These are phyloP conservation scores for Sphaerulina vaccinii DNA, from an alignment of 2,329 filamentous ascomycete genomes.

Conservation along the genomic window DNA sequence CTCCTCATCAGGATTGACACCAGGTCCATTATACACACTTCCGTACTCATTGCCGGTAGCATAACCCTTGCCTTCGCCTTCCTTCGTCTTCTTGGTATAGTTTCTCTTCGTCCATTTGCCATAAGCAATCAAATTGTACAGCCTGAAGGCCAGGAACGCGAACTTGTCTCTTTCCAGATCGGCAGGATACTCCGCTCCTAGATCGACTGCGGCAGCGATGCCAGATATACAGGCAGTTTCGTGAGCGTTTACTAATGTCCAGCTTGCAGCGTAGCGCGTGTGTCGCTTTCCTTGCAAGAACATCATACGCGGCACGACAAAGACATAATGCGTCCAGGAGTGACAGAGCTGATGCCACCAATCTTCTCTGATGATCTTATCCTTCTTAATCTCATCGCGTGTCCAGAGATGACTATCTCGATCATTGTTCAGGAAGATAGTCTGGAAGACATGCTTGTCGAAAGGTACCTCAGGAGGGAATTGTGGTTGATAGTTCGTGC, in stretches of 20 bases:
- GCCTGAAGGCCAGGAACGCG: conserved; percentile 58
- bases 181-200: conserved; percentile 64
- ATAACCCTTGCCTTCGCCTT: conserved; percentile 55
- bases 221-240: conserved; percentile 70
- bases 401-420: conserved; percentile 58
- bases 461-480: conserved; percentile 57
- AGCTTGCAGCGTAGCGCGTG: conserved; percentile 64
- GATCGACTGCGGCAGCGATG: conserved; percentile 67
- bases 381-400: conserved; percentile 57
- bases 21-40: conserved; percentile 59
- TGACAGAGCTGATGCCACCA: conserved; percentile 70
- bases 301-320: conserved; percentile 71
- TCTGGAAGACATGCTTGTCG: conserved; percentile 67
- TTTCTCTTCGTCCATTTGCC: conserved; percentile 59
- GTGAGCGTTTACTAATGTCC: conserved; percentile 70
- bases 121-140: conserved; percentile 62
- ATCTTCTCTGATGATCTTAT: conserved; percentile 61
- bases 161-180: conserved; percentile 64
- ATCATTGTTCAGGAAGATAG: conserved; percentile 63
- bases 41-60: conserved; percentile 57
- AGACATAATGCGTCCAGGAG: conserved; percentile 61
- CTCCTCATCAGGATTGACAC: conserved; percentile 52
- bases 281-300: conserved; percentile 64
- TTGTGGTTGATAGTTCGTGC: conserved; percentile 72
- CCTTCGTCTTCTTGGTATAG: conserved; percentile 39